These are phyloP conservation scores for Colletotrichum sp. DNA, from an alignment of 2,329 filamentous ascomycete species.

Conservation along the genomic window DNA sequence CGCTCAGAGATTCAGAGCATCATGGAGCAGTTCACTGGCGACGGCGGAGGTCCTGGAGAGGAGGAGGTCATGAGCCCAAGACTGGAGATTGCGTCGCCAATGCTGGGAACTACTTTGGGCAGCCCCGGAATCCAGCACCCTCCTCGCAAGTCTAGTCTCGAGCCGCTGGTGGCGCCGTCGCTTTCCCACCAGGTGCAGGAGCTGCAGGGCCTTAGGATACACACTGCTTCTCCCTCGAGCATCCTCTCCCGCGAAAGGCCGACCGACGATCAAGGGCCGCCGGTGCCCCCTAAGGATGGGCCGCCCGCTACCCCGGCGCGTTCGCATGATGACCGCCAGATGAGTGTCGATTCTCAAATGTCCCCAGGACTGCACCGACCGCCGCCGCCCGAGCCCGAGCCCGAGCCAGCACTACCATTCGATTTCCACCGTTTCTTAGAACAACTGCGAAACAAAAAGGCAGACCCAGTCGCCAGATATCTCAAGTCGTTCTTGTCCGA, in stretches of 20 bases:
- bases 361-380: conserved; percentile 62
- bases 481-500: conserved; percentile 92
- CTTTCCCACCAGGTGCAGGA: conserved; percentile 56
- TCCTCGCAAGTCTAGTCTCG: conserved; percentile 85
- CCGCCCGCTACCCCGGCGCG: conserved; percentile 44
- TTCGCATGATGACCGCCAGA: conserved; percentile 41
- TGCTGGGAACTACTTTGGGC: conserved; percentile 75
- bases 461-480: conserved; percentile 96
- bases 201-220: conserved; percentile 45
- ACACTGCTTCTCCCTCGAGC: conserved; percentile 40
- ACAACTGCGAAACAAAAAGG: conserved; percentile 92
- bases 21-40: conserved; percentile 92
- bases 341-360: conserved; percentile 39
- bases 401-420: conserved; percentile 86
- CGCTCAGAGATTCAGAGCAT: conserved; percentile 93
- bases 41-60: conserved; percentile 71
- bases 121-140: conserved; percentile 69
- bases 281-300: conserved; percentile 66
- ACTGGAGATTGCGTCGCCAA: conserved; percentile 80
- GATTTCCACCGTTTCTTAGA: conserved; percentile 98
- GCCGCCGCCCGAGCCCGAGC: conserved; percentile 75
- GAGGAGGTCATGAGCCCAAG: conserved; percentile 94
- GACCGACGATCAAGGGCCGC: conserved; percentile 55
- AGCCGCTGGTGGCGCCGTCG: conserved; percentile 62
- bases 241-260: conserved; percentile 41